These are phyloP conservation scores for Geotrichum reessii DNA, from an alignment of 1,139 yeast species.

Conservation along the genomic window DNA sequence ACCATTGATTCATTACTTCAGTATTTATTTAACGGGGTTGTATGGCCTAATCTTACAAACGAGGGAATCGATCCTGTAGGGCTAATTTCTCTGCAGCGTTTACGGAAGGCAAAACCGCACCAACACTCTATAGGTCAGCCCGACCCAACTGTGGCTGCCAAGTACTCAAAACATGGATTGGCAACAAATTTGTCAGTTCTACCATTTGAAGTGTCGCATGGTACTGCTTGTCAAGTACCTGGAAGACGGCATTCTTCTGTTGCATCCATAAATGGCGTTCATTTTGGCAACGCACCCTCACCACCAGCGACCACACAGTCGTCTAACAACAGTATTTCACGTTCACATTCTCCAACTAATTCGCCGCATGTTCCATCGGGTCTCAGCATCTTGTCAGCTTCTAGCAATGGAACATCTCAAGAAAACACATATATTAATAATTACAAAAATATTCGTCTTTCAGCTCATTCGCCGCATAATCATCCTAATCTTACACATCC, in stretches of 20 bases:
- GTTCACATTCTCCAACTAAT: neutral
- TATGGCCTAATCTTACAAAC: constrained; percentile 72
- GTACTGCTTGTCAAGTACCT: constrained; percentile 12
- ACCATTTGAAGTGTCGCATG: constrained; percentile 18
- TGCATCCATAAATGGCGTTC: constrained; percentile 1
- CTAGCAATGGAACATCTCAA: neutral
- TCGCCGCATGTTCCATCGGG: neutral
- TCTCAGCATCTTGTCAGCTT: neutral
- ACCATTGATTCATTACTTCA: constrained; percentile 51
- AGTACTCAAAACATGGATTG: constrained; percentile 1
- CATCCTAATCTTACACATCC: constrained; percentile 25
- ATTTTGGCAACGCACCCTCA: neutral
- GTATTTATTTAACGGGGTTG: constrained; percentile 62
- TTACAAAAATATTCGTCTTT: neutral
- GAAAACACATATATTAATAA: constrained; percentile 7
- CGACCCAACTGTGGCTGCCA: constrained; percentile 1
- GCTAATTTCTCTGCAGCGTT: constrained; percentile 27
- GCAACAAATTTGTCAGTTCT: constrained; percentile 18
- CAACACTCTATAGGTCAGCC: neutral
- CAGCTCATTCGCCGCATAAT: constrained; percentile 13
- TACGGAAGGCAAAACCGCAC: constrained; percentile 17
- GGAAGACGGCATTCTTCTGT: constrained; percentile 15
- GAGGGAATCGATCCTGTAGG: constrained; percentile 32
- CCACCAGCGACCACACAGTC: neutral
- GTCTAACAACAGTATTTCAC: neutral